Base-by-base conservation (phyloP, 1,284 basidiomycete species). In the Leccinum fuscescens region DNA sequence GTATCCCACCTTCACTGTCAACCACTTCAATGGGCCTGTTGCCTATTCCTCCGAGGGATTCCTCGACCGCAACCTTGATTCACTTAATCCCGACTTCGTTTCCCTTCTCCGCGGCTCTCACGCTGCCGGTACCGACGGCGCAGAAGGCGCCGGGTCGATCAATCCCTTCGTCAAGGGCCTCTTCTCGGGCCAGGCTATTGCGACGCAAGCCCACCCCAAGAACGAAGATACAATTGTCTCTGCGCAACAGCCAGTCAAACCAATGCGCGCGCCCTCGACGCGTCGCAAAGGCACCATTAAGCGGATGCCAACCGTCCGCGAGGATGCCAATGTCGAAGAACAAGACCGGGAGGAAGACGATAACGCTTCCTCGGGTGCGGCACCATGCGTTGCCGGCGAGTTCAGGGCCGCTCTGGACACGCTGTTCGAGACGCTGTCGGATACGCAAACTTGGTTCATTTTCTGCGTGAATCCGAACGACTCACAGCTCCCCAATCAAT, bases 11-110 rank as follows among this genome's bases (percentile, higher is more conserved):
- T 29, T 29, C 27, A 29, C 27, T 29, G 83, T 98, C 76, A 92
- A 88, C 71, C 96, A 99, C 74, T 99, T 87, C 76, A 91, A 91
- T 63, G 94, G 94, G 0, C 85, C 93, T 4, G 93, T 98, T 7
- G 27, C 27, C 7, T 29, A 29, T 29, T 29, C 27, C 8, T 29
- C 27, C 27, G 27, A 29, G 27, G 27, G 27, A 29, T 29, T 29
- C 27, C 27, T 29, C 27, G 27, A 29, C 8, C 27, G 27, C 27
- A 29, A 29, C 27, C 27, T 29, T 7, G 27, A 29, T 7, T 29
- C 27, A 29, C 27, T 29, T 7, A 29, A 3, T 29, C 27, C 27
- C 27, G 27, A 94, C 27, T 29, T 29, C 8, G 27, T 29, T 29
- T 29, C 27, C 27, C 27, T 29, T 29, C 27, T 29, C 27, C 27